Evolutionary conservation across 306 rosid genomes (phyloP).

Genomic region (Fragaria vesca): DNA sequence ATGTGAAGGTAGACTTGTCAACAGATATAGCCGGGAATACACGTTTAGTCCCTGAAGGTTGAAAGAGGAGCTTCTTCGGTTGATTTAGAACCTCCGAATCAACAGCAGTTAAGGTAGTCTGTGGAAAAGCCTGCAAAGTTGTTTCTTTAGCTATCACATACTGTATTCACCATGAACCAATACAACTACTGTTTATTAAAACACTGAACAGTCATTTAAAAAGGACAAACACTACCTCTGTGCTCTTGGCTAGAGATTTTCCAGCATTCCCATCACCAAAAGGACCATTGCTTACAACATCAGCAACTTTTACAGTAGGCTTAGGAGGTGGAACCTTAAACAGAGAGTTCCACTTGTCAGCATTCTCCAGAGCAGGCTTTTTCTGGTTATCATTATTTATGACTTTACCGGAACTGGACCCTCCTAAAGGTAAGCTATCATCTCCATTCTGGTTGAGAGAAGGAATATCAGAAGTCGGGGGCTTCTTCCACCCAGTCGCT

Average conservation of each 20-base stretch:
- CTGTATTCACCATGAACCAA: constrained; percentile 5
- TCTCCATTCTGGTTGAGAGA: constrained; percentile 41
- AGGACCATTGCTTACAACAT: constrained; percentile 32
- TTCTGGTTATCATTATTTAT: constrained; percentile 33
- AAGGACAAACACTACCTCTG: constrained; percentile 17
- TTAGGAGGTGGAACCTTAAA: constrained; percentile 33
- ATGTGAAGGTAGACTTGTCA: constrained; percentile 68
- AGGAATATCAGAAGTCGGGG: constrained; percentile 41
- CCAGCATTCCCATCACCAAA: constrained; percentile 27
- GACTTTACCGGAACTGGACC: constrained; percentile 29
- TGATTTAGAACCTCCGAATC: constrained; percentile 25
- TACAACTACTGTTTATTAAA: background rate
- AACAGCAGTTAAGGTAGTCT: constrained; percentile 18
- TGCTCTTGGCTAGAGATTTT: constrained; percentile 5
- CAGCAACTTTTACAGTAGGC: constrained; percentile 32
- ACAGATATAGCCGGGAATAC: constrained; percentile 59
- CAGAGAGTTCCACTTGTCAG: constrained; percentile 36
- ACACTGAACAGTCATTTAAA: background rate
- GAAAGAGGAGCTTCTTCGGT: constrained; percentile 33
- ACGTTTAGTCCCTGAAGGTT: constrained; percentile 47
- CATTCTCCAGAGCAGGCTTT: constrained; percentile 32
- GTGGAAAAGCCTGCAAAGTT: constrained; percentile 45
- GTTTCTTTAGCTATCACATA: background rate
- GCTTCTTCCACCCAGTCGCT: constrained; percentile 58
- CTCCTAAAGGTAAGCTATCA: constrained; percentile 32